Conservation (phyloP, 2,329 filamentous ascomycete species). For the Xylariaceae sp. region DNA sequence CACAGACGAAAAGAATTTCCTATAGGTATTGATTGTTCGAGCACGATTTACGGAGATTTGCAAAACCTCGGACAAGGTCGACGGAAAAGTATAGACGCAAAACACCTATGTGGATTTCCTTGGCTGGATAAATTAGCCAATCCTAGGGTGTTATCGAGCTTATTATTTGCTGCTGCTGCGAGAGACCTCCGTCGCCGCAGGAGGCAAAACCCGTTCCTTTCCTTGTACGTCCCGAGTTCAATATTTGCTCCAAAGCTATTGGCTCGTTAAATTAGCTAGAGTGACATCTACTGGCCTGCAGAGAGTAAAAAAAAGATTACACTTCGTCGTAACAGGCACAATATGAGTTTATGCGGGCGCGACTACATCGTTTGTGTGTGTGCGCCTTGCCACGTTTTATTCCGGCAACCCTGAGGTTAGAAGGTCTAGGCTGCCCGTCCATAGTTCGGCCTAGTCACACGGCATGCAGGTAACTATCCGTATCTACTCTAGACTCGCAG, state of each 20-base stretch:
- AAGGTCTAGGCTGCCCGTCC: constrained; percentile 11
- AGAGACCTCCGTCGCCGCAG: constrained; percentile 12
- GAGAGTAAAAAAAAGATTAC: constrained; percentile 4
- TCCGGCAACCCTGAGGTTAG: constrained; percentile 3
- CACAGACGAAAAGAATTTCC: no score
- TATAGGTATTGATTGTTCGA: no score
- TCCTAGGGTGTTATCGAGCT: constrained; percentile 1
- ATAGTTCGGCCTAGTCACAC: constrained; percentile 10
- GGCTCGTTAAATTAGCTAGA: constrained; percentile 8
- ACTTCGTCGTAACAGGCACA: not conserved
- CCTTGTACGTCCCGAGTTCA: constrained; percentile 14
- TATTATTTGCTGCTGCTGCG: constrained; percentile 16
- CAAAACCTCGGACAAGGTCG: constrained; percentile 2
- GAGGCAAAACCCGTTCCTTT: constrained; percentile 16
- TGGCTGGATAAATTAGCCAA: constrained; percentile 18
- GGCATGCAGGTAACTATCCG: constrained; percentile 13
- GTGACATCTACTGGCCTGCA: constrained; percentile 9
- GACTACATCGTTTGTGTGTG: constrained; percentile 3
- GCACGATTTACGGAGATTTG: not conserved
- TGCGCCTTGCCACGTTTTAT: constrained; percentile 25
- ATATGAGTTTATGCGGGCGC: constrained; percentile 9
- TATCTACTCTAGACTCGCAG: not conserved
- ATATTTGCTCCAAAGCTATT: constrained; percentile 17
- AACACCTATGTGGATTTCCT: constrained; percentile 14
- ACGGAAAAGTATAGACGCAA: not conserved